These are phyloP conservation scores for Kingdonia uniflora DNA, from an alignment of 164 flowering plant species.

Conservation along the genomic window DNA sequence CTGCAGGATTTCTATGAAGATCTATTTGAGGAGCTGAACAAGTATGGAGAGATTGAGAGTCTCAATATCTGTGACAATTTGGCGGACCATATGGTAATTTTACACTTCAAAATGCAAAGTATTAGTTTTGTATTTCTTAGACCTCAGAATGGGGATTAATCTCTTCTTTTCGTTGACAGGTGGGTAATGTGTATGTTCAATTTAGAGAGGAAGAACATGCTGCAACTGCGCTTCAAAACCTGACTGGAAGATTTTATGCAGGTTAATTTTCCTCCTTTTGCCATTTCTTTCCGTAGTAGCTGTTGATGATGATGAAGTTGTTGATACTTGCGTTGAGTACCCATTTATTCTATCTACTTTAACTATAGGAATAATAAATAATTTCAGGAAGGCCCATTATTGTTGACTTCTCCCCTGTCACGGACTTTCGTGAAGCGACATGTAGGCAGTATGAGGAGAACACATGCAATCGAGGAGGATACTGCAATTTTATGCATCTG, in stretches of 20 bases:
- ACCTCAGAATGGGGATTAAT: too few species aligned
- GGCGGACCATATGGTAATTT: conserved; percentile 82
- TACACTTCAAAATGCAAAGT: not conserved
- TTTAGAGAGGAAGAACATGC: conserved; percentile 89
- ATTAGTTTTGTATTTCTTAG: not conserved
- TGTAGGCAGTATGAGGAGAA: conserved; percentile 93
- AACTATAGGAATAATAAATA: too few species aligned
- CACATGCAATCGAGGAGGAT: conserved; percentile 81
- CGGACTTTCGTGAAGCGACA: conserved; percentile 91
- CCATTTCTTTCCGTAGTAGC: not conserved
- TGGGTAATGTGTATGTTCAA: conserved; percentile 93
- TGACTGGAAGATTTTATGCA: conserved; percentile 78
- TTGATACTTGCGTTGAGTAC: too few species aligned
- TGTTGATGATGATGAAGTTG: too few species aligned
- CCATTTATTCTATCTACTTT: not conserved
- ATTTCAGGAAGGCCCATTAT: conserved; percentile 79
- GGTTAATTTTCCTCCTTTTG: conserved; percentile 24
- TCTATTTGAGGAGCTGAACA: conserved; percentile 74
- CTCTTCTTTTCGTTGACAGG: conserved; percentile 27
- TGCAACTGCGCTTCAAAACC: conserved; percentile 55
- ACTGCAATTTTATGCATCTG: conserved; percentile 94
- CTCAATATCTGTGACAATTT: conserved; percentile 79
- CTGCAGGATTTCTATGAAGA: conserved; percentile 80
- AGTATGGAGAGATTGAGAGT: conserved; percentile 83
- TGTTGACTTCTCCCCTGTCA: conserved; percentile 91